phyloP scores from a whole-genome alignment of 1,139 yeast genomes.

The Taphrina betulina region DNA sequence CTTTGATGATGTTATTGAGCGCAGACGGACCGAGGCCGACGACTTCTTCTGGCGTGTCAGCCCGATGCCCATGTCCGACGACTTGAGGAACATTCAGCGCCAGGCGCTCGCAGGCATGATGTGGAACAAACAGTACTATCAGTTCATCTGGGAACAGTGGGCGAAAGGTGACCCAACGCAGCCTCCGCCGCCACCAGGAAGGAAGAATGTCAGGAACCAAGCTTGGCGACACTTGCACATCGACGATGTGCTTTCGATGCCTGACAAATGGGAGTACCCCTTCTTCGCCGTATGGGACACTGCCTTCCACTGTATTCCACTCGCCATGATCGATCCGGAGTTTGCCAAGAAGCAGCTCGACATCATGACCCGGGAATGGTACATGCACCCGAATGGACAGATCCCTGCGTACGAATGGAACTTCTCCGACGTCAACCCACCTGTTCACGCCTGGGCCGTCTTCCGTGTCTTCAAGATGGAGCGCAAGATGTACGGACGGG shows the following conservation, averaged over 20 bases:
- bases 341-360: conserved; percentile 90
- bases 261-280: conserved; percentile 97
- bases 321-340: conserved; percentile 92
- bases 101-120: conserved; percentile 93
- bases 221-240: conserved; percentile 90
- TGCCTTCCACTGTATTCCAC: conserved; percentile 91
- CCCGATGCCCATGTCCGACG: conserved; percentile 82
- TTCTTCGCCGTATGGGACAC: conserved; percentile 98
- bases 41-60: conserved; percentile 89
- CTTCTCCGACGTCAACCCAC: conserved; percentile 92
- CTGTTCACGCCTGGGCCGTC: conserved; percentile 97
- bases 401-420: conserved; percentile 98
- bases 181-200: conserved; percentile 70
- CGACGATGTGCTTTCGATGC: conserved; percentile 84
- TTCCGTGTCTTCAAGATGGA: conserved; percentile 88
- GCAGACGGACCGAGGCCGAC: conserved; percentile 86
- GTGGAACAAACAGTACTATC: conserved; percentile 94
- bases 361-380: conserved; percentile 90
- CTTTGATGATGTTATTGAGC: conserved; percentile 69
- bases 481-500: conserved; percentile 77
- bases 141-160: conserved; percentile 87
- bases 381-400: conserved; percentile 99
- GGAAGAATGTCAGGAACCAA: conserved; percentile 80
- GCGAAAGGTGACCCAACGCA: conserved; percentile 80
- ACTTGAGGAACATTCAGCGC: conserved; percentile 79